phyloP scores from a whole-genome alignment of 176 grass and related monocot species.

The Chrysopogon serrulatus region DNA sequence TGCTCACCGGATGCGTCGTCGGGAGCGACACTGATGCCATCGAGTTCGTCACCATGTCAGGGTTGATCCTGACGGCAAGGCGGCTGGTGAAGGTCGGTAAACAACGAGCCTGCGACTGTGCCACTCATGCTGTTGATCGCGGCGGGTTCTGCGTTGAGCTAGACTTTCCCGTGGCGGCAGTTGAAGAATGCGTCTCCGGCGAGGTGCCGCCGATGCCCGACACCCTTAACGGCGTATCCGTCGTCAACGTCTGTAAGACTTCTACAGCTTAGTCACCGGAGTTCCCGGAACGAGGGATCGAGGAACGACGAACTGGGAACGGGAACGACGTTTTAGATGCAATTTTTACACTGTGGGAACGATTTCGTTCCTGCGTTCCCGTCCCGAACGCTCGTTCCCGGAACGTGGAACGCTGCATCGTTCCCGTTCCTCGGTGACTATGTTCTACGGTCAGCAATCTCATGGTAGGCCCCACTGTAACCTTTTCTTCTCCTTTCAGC shows the following conservation, averaged over 20 bases:
- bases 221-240: conserved; percentile 43
- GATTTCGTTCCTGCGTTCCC: no score
- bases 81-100: not conserved
- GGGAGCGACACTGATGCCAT: not conserved
- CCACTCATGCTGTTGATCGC: not conserved
- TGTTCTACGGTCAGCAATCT: conserved; percentile 10
- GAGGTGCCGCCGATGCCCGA: conserved; percentile 42
- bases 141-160: conserved; percentile 40
- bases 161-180: conserved; percentile 34
- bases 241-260: conserved; percentile 39
- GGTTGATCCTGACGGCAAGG: conserved; percentile 29
- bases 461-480: no score
- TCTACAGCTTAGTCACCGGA: no score
- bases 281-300: no score
- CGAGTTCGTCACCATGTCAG: conserved; percentile 41
- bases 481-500: no score
- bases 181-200: not conserved
- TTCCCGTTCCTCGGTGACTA: no score
- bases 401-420: no score
- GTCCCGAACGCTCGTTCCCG: no score
- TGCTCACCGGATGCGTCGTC: conserved; percentile 22
- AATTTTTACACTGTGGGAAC: no score
- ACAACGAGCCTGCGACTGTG: not conserved
- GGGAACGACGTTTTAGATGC: no score
- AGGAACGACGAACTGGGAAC: no score